phyloP scores from a whole-genome alignment of 306 rosid genomes.

The Cicer yamashitae region DNA sequence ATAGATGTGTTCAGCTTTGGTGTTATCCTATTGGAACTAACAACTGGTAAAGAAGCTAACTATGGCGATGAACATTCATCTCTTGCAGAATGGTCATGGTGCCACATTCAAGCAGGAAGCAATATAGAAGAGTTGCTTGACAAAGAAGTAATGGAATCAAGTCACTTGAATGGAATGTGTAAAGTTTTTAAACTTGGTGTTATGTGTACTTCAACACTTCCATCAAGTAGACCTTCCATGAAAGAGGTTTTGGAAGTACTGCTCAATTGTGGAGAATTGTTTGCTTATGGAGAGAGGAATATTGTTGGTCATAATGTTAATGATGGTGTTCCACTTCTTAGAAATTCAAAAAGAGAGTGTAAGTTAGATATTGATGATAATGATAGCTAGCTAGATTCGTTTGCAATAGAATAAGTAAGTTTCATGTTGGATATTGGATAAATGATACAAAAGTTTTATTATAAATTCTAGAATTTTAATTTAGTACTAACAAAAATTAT shows the following conservation, averaged over 20 bases:
- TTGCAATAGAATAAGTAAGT: neutral
- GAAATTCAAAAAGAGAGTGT: slow-evolving; percentile 53
- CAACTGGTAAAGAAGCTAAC: slow-evolving; percentile 70
- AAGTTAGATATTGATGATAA: slow-evolving; percentile 46
- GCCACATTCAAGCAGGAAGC: slow-evolving; percentile 48
- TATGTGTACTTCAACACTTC: slow-evolving; percentile 58
- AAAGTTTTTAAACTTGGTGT: slow-evolving; percentile 69
- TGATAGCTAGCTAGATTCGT: slow-evolving; percentile 24
- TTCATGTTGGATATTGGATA: neutral
- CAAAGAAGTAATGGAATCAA: slow-evolving; percentile 56
- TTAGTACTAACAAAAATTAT: too few relatives aligned
- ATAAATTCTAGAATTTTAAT: too few relatives aligned
- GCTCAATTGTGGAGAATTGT: slow-evolving; percentile 37
- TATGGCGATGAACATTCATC: slow-evolving; percentile 66
- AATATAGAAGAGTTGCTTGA: slow-evolving; percentile 61
- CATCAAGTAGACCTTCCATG: slow-evolving; percentile 76
- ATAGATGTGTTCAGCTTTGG: slow-evolving; percentile 82
- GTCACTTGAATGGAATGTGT: slow-evolving; percentile 61
- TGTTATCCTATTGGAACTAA: slow-evolving; percentile 73
- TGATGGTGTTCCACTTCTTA: slow-evolving; percentile 60
- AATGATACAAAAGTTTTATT: neutral
- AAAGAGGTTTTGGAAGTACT: slow-evolving; percentile 62
- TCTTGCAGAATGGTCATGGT: slow-evolving; percentile 77
- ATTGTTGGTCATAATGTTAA: slow-evolving; percentile 10
- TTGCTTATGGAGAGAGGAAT: slow-evolving; percentile 37